Evolutionary conservation across 179 eudicot genomes (phyloP), one percentile per base, ranked within the genome.

Genomic region (Beta corolliflora): DNA sequence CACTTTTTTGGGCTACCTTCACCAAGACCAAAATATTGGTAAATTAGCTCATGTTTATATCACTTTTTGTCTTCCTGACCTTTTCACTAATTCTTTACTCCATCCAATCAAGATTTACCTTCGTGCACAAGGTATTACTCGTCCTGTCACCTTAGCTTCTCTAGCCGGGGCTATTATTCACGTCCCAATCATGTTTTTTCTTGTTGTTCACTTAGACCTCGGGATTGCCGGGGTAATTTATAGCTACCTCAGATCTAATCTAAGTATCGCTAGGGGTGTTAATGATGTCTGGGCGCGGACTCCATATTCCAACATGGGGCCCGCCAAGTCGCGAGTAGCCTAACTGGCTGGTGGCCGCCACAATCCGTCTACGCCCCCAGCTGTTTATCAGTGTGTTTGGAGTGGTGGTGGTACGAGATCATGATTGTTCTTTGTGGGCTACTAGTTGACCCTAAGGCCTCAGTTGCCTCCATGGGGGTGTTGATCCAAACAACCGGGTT

Each of bases 321-420:
- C 87, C 85, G 3, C 97, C 93, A 10, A 90, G 83, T 83, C 77
- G 83, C 15, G 93, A 93, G 41, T 94, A n/a, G 94, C 21, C 67
- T 94, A 16, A 80, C 86, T 9, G 97, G 92, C 61, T 95, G 98
- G 98, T 87, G 75, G 74, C 94, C 94, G 64, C 86, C n/a, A n/a
- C n/a, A n/a, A n/a, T n/a, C n/a, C n/a, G n/a, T n/a, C n/a, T n/a
- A n/a, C n/a, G n/a, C n/a, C n/a, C 98, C 98, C 48, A 94, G 97
- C 81, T 95, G 97, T 46, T 86, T 89, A 0, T 92, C 98, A 0
- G 98, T 95, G 5, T 93, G 97, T 64, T 80, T 93, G 15, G 98
- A 94, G 87, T 94, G 98, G 98, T 94, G 98, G 98, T 94, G 98
- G 98, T 94, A 94, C 48, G 98, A 94, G 91, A 92, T 94, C 88